Evolutionary conservation across 2,329 filamentous ascomycete genomes (phyloP).

Genomic region (Penicillium aurantiogriseum): DNA sequence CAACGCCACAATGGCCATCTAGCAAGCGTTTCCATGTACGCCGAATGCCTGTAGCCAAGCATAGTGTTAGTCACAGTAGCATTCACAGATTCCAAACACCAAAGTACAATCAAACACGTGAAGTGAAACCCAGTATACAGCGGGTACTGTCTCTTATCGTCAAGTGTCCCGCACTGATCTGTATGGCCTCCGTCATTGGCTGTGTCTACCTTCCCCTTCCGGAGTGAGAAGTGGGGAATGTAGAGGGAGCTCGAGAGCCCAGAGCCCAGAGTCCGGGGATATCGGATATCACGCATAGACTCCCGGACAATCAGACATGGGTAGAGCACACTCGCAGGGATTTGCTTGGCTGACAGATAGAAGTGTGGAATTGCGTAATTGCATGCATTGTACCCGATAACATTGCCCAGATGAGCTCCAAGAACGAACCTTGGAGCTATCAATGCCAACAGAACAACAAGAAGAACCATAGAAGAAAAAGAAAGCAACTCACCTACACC

Average conservation of each 20-base stretch:
- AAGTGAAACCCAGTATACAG: not conserved
- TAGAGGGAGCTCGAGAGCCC: not conserved
- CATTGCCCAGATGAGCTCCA: not conserved
- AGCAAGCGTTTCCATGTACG: constrained; percentile 79
- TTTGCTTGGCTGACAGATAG: not conserved
- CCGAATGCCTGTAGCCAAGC: constrained; percentile 56
- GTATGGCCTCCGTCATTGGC: constrained; percentile 20
- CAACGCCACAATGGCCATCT: constrained; percentile 75
- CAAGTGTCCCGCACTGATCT: not conserved
- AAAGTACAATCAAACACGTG: not conserved
- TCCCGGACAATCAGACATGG: not conserved
- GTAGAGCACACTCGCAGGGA: not conserved
- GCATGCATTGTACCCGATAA: not conserved
- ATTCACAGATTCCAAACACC: not conserved
- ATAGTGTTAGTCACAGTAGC: not conserved
- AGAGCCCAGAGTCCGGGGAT: constrained; percentile 8
- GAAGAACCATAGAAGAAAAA: not conserved
- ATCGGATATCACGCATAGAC: not conserved
- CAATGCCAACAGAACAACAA: constrained; percentile 4
- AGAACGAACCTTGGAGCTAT: not conserved
- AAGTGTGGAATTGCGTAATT: not conserved
- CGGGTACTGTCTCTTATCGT: not conserved
- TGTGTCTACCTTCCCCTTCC: constrained; percentile 34
- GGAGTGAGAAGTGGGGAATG: constrained; percentile 31
- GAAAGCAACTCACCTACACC: constrained; percentile 61